phyloP scores from a whole-genome alignment of 306 rosid species.

The Senna tora region DNA sequence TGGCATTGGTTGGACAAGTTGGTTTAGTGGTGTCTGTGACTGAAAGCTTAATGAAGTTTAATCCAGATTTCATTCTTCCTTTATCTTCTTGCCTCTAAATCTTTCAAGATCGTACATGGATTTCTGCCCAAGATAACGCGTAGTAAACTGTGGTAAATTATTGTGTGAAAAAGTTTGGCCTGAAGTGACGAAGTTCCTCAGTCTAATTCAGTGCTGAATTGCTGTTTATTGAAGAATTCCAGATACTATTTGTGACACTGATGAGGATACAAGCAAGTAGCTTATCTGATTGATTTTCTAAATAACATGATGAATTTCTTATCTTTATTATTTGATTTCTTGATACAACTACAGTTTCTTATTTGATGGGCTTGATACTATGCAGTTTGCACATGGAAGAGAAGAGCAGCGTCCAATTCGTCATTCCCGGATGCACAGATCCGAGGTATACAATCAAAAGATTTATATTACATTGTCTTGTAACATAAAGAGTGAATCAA shows the following conservation, averaged over 20 bases:
- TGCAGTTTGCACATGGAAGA: constrained; percentile 61
- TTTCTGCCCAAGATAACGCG: background rate
- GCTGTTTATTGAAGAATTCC: constrained; percentile 7
- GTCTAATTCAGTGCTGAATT: background rate
- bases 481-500: constrained; percentile 8
- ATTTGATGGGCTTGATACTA: constrained; percentile 32
- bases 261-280: constrained; percentile 12
- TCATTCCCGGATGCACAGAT: constrained; percentile 44
- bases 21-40: no score
- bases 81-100: no score
- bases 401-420: constrained; percentile 57
- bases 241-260: background rate
- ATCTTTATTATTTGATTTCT: constrained; percentile 27
- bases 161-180: constrained; percentile 13
- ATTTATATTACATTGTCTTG: constrained; percentile 2
- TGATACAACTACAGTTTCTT: constrained; percentile 15
- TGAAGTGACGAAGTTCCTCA: background rate
- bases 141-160: background rate
- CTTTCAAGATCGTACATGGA: background rate
- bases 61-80: no score
- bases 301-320: background rate
- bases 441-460: constrained; percentile 51
- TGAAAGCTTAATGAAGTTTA: no score
- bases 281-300: constrained; percentile 6
- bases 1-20: no score